Percentiles rank a stretch among this genome's conserved stretches.
phyloP scores from a whole-genome alignment of 371 early-diverging fungal genomes.

The Lichtheimia hyalospora region DNA sequence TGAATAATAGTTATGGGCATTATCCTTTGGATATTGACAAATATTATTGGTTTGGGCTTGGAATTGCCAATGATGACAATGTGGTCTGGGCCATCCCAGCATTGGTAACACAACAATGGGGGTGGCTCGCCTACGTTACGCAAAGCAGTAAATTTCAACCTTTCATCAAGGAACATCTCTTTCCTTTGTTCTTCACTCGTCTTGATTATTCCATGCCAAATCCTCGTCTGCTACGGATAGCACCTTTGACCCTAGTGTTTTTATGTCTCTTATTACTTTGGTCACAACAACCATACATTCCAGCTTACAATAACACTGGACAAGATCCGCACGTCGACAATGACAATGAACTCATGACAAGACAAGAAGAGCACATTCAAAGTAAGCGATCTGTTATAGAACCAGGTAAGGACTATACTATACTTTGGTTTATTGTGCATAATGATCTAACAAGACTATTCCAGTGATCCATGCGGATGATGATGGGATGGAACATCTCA shows the following conservation, averaged over 20 bases:
- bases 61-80: too few species aligned
- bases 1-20: too few species aligned
- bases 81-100: too few species aligned
- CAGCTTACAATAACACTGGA: background rate
- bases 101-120: too few species aligned
- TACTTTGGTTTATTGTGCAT: background rate
- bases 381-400: conserved; percentile 2
- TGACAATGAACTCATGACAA: background rate
- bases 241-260: background rate
- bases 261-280: background rate
- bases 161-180: too few species aligned
- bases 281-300: background rate
- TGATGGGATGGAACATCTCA: conserved; percentile 15
- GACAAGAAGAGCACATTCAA: conserved; percentile 1
- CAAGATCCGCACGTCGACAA: background rate
- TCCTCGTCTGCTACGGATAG: background rate
- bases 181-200: too few species aligned
- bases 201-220: background rate
- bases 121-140: too few species aligned
- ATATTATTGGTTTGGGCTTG: too few species aligned
- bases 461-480: conserved; percentile 9
- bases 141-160: too few species aligned
- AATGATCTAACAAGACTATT: background rate
- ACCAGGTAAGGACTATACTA: conserved; percentile 11
- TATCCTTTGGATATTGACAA: too few species aligned